A percentile compares a stretch with the other conserved stretches of the same genome.
These are phyloP conservation scores for Claviceps capensis DNA, from an alignment of 2,329 filamentous ascomycete species.

Conservation along the genomic window DNA sequence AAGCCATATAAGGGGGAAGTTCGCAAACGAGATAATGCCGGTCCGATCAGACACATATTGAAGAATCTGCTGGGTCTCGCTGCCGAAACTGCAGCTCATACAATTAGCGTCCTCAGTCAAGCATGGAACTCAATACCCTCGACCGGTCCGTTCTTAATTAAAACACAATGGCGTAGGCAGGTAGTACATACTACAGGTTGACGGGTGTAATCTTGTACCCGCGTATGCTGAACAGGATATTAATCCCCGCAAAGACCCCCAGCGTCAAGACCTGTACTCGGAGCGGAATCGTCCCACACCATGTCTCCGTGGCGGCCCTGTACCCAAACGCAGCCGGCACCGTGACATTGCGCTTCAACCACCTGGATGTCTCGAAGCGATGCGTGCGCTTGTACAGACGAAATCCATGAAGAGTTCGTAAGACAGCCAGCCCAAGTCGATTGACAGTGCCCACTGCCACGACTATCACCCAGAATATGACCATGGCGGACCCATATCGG, in stretches of 20 bases:
- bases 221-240: conserved; percentile 20
- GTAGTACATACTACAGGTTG: conserved; percentile 25
- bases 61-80: conserved; percentile 20
- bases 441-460: conserved; percentile 21
- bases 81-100: conserved; percentile 18
- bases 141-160: background rate
- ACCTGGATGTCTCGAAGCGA: conserved; percentile 7
- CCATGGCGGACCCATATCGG: conserved; percentile 22
- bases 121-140: background rate
- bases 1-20: conserved; percentile 51
- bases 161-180: background rate
- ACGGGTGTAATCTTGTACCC: conserved; percentile 24
- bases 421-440: conserved; percentile 12
- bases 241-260: conserved; percentile 23
- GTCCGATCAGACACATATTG: conserved; percentile 51
- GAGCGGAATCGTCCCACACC: conserved; percentile 31
- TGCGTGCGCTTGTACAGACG: background rate
- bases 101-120: background rate
- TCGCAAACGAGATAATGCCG: conserved; percentile 49
- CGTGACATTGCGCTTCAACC: conserved; percentile 20
- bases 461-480: conserved; percentile 27
- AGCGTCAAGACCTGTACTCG: conserved; percentile 29
- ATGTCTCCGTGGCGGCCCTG: conserved; percentile 27
- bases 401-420: background rate
- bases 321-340: conserved; percentile 31